phyloP scores from a whole-genome alignment of 2,329 filamentous ascomycete species.

The Colletotrichum shisoi region DNA sequence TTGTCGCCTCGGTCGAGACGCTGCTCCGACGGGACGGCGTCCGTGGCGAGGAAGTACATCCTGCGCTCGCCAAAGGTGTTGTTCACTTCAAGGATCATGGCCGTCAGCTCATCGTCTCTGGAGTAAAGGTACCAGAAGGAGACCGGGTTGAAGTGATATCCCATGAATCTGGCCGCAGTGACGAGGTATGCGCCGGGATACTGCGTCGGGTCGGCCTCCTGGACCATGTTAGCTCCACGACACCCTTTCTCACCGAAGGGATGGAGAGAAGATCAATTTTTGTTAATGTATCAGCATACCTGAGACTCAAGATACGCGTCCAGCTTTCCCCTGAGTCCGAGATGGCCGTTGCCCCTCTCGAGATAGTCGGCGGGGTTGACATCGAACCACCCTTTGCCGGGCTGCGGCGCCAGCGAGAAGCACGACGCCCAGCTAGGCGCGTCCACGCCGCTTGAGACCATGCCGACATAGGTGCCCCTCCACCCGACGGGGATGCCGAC shows the following conservation, averaged over 20 bases:
- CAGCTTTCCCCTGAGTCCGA: conserved; percentile 70
- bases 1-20: conserved; percentile 20
- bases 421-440: conserved; percentile 42
- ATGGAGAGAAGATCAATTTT: too few relatives aligned
- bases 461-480: conserved; percentile 61
- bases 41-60: conserved; percentile 67
- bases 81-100: conserved; percentile 77
- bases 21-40: conserved; percentile 42
- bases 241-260: neutral
- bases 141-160: conserved; percentile 77
- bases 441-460: conserved; percentile 59
- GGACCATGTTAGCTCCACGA: conserved; percentile 35
- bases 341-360: conserved; percentile 57
- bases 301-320: conserved; percentile 65
- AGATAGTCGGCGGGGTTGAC: conserved; percentile 70
- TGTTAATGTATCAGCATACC: conserved; percentile 50
- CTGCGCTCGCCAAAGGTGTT: conserved; percentile 78
- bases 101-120: conserved; percentile 61
- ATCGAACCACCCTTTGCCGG: conserved; percentile 61
- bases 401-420: conserved; percentile 44
- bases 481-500: conserved; percentile 73
- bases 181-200: conserved; percentile 76
- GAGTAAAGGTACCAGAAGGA: conserved; percentile 84
- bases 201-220: conserved; percentile 65
- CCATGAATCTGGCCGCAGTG: conserved; percentile 73